These are phyloP conservation scores for Acephala macrosclerotiorum DNA, from an alignment of 2,329 filamentous ascomycete genomes.

Conservation along the genomic window DNA sequence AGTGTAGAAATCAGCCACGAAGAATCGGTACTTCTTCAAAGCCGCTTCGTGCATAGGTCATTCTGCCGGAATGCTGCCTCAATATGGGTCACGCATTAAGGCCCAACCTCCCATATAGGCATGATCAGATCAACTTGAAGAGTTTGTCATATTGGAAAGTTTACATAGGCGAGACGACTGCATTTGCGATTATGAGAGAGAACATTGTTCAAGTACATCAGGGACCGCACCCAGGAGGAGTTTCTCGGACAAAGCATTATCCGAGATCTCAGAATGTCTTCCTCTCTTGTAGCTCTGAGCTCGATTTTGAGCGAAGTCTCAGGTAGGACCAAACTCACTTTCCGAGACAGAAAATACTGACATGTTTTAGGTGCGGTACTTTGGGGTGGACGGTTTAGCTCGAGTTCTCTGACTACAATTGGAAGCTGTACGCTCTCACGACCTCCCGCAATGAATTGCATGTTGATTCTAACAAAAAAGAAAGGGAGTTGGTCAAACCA, in stretches of 20 bases:
- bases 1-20: constrained; percentile 19
- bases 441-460: neutral
- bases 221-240: neutral
- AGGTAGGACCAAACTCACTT: neutral
- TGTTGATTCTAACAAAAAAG: constrained; percentile 29
- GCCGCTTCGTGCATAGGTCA: neutral
- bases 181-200: neutral
- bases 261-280: constrained; percentile 8
- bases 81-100: constrained; percentile 6
- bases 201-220: neutral
- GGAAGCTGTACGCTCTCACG: constrained; percentile 53
- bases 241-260: neutral
- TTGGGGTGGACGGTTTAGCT: constrained; percentile 72
- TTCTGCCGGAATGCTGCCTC: constrained; percentile 20
- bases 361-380: constrained; percentile 40
- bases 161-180: neutral
- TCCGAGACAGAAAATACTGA: neutral
- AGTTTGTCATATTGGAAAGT: neutral
- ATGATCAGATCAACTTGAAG: neutral
- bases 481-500: constrained; percentile 65
- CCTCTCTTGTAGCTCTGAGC: neutral
- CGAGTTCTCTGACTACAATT: constrained; percentile 47
- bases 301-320: constrained; percentile 9
- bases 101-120: constrained; percentile 6
- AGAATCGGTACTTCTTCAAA: constrained; percentile 7